Evolutionary conservation across 345 rosid genomes (phyloP), one percentile per base, ranked within the genome.

Genomic region (Barbarea vulgaris): DNA sequence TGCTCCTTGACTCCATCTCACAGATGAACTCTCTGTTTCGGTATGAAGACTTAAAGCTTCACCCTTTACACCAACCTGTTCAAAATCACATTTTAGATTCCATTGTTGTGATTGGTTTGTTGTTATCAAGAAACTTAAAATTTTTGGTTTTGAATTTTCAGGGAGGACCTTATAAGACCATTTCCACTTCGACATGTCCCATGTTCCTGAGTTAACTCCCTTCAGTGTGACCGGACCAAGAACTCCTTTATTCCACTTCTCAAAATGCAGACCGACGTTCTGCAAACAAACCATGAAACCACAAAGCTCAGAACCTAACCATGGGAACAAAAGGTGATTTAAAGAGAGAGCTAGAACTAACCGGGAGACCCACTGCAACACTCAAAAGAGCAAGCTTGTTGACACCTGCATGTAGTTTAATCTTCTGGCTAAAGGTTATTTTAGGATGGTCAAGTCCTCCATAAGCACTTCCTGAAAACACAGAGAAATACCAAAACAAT

Each of bases 231-330:
- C 91, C 0, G 98, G 93, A 11, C 97, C 99, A 30, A 95, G 86
- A 71, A 95, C 82, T 15, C 98, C 99, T 67, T 84, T 81, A 70
- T 95, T 90, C 93, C 91, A 95, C 67, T 24, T 79, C 82, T 95
- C 99, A 54, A 75, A 95, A 76, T 89, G 94, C 24, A 77, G 55
- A 47, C 99, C 99, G 15, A 92, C 93, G 75, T 95, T 95, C 99
- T 95, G 80, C 80, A 78, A 74, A 2, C 7, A 72, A 68, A 46
- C 10, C 63, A 56, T 21, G 41, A 21, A 21, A 59, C 28, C 51
- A 47, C 48, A 47, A 68, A 55, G 28, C 41, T 63, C 22, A 68
- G n/a, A 62, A 24, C 17, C 8, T 41, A 19, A 21, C 37, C 0
- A 6, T 53, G n/a, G n/a, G n/a, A n/a, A n/a, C n/a, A n/a, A 34